Base-by-base conservation (phyloP, 306 rosid genomes). In the Quercus glauca region DNA sequence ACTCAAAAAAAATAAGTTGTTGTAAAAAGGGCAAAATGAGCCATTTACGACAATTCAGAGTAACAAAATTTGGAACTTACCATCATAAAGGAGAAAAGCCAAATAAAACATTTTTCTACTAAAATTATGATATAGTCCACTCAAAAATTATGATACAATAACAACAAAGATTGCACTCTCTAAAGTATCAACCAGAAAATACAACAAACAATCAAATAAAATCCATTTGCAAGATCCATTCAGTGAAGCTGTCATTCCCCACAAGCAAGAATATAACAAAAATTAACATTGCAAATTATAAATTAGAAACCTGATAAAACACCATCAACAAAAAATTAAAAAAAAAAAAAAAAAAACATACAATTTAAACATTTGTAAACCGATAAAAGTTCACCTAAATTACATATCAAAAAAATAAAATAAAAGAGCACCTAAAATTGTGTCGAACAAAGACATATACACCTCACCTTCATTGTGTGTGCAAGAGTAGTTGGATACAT, bases 381-480 rank as follows among this genome's bases (percentile, higher is more conserved):
- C 3, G 0, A 41, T 41, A 41, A 41, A 41, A 81, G 52, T 77
- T 3, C 53, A 10, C 53, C 17, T 61, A 74, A 61, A 69, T 57
- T 71, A 74, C 55, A 7, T 45, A 23, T 75, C 4, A 29, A 63
- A 70, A 41, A 37, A 37, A 69, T 6, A 52, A 41, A 29, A 35
- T 19, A 37, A 41, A 29, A 26, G 51, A 55, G 28, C 58, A 78
- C 74, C 58, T 21, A 78, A 79, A 69, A 12, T 26, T 76, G 69
- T 60, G 56, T 19, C 20, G 57, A 53, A 63, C 74, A 76, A 59
- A 75, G 28, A 41, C 5, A 2, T 53, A 79, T 15, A 58, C 23
- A 80, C n/a, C 82, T 75, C 84, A 86, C 99, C 97, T 93, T 96
- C 76, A 96, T 93, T 76, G 99, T 96, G 88, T 96, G 99, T 67